Evolutionary conservation across 352 stramenopile genomes (phyloP), one percentile per base, ranked within the genome.

Genomic region (Thraustochytrium sp.): DNA sequence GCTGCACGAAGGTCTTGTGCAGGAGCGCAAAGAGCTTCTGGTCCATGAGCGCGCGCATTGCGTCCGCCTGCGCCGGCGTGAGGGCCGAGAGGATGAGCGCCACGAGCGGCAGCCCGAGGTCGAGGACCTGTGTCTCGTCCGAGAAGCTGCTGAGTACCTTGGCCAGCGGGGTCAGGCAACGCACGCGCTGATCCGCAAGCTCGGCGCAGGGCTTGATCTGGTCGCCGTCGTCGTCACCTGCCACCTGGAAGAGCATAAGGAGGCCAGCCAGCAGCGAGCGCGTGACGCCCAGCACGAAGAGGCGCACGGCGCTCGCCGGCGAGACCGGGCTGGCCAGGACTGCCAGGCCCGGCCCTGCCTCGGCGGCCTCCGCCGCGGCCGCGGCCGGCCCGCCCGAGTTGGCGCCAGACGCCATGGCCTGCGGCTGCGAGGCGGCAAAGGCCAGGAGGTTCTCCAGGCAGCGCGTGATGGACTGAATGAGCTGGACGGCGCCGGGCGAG

Each of bases 171-270:
- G 76, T 16, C 4, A 80, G 68, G 13, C 16, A 16, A 2, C n/a
- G 0, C 26, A 53, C 23, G 9, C 68, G 48, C 48, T 23, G 21
- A 61, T 21, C 4, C 37, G 31, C 68, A 29, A 80, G 68, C 21
- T 48, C 53, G 21, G 5, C 53, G 18, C 4, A 51, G 9, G 68
- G 13, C 34, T 44, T 29, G 5, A 8, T 72, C 8, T 21, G 5
- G 36, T 46, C 31, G 18, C 44, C 53, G 18, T 72, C 46, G 0
- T 65, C 48, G 51, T 80, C 68, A 21, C 31, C 68, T 18, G 68
- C 68, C 21, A 80, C 53, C 51, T 80, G 36, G 26, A 80, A 63
- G 21, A 80, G 53, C 68, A 80, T 80, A 5, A 80, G 51, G 11
- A 80, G 68, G 34, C 68, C 68, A 23, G 68, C 40, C 13, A 80